Evolutionary conservation across 352 stramenopile genomes (phyloP).

Genomic region (Pythium pyrilobum): DNA sequence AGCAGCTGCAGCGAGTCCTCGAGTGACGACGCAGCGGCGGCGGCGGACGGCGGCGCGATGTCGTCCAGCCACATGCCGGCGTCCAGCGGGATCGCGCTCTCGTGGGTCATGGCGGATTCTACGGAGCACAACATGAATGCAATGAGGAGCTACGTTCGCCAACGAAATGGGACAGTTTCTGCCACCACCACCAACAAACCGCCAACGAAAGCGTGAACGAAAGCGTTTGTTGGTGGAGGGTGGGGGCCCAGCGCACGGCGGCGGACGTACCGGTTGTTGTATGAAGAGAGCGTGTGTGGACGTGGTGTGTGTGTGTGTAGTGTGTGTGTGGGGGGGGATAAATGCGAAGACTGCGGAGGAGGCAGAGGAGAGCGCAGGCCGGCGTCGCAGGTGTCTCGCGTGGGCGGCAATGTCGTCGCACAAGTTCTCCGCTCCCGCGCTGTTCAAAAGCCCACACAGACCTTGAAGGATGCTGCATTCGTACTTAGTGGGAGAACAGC

Average conservation of each 20-base stretch:
- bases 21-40: constrained; percentile 19
- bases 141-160: background rate
- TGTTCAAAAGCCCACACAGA: constrained; percentile 16
- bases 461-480: constrained; percentile 4
- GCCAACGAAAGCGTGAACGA: background rate
- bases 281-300: too few relatives aligned
- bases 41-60: background rate
- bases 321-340: too few relatives aligned
- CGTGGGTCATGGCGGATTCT: constrained; percentile 1
- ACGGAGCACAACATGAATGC: background rate
- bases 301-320: too few relatives aligned
- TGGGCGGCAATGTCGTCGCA: background rate
- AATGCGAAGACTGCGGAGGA: too few relatives aligned
- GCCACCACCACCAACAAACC: background rate
- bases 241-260: too few relatives aligned
- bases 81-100: constrained; percentile 12
- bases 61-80: constrained; percentile 23
- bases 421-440: background rate
- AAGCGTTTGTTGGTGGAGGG: background rate
- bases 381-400: too few relatives aligned
- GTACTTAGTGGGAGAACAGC: constrained; percentile 13
- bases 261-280: background rate
- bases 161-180: background rate
- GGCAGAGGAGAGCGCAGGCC: too few relatives aligned
- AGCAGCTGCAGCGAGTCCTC: constrained; percentile 44